Evolutionary conservation across 2,329 filamentous ascomycete genomes (phyloP), one percentile per base, ranked within the genome.

Genomic region (Epicoccum sorghinum): DNA sequence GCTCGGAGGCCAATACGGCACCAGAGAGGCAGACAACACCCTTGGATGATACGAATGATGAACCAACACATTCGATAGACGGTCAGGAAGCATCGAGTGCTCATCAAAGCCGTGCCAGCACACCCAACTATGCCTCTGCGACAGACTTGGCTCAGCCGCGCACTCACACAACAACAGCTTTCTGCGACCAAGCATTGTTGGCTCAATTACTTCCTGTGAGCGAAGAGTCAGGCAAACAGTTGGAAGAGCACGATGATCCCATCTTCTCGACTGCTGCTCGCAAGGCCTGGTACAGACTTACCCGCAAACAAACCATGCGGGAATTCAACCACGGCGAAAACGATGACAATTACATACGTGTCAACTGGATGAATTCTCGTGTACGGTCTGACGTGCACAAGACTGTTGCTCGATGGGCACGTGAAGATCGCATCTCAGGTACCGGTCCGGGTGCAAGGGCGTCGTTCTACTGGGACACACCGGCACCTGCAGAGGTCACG

Each of bases 211-310:
- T 74, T 33, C 65, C 69, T 7, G 22, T 50, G 10, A 36, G 40
- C 2, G 50, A 52, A 18, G 25, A 38, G 22, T 18, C 27, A 2
- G 36, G 49, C 13, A 48, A 67, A 6, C 41, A 59, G 5, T 40
- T 58, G 2, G 61, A 65, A 3, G 52, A 66, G 1, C 64, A 66
- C 25, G 66, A 70, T 13, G 67, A 71, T 47, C 68, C 73, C 0
- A 65, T 75, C 24, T 66, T 64, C 37, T 67, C 73, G 0, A 75
- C 68, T 4, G 67, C 69, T 9, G 62, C 69, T 13, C 68, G 73
- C 4, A 76, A 75, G 58, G 65, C 73, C 7, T 77, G 75, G 75
- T 76, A 77, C 50, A 66, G 73, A 9, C 52, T 77, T 2, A 76
- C 72, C 1, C 69, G 74, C 8, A 69, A 68, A 39, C 67, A 76